Evolutionary conservation across 768 basidiomycete genomes (phyloP), one percentile per base, ranked within the genome.

Genomic region (Russula virescens): DNA sequence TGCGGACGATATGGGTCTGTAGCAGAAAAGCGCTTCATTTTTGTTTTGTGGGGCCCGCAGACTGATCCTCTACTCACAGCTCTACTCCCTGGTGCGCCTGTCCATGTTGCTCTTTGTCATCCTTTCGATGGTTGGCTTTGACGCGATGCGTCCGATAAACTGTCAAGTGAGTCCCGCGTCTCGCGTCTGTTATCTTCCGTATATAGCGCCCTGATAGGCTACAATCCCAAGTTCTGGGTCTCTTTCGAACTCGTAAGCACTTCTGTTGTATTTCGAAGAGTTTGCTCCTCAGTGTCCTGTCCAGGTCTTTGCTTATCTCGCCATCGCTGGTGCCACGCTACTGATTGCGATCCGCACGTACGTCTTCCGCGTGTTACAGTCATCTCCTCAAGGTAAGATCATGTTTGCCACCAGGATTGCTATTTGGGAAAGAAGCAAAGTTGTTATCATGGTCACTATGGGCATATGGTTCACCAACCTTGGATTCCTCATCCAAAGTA

Each of bases 311-410:
- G 13, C 19, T 18, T 53, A 46, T 11, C 1, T 34, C 1, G 51
- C 1, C 18, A 7, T 46, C n/a, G 45, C 13, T 9, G 21, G 23
- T 0, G 35, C 57, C 18, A n/a, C 48, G 11, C 23, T 58, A 4
- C 31, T 58, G 47, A 40, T 58, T 16, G 57, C 49, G 25, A 47
- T 58, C n/a, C 57, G 57, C 57, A 58, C 38, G 57, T 58, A 50
- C 19, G 58, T 42, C 18, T 28, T 28, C 45, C 19, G 5, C 21
- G 19, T 21, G 13, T 16, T 26, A 8, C 21, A 10, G 19, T 35
- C 18, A 5, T 16, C 23, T 18, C 35, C 42, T 9, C 10, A 5
- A 35, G 38, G 21, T 21, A 40, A 40, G 35, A 23, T 49, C 13
- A 58, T 13, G 5, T 3, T 11, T 19, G 23, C 35, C 16, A 4